Conservation (phyloP, 73 alveolate genomes). For the Stentor coeruleus region DNA sequence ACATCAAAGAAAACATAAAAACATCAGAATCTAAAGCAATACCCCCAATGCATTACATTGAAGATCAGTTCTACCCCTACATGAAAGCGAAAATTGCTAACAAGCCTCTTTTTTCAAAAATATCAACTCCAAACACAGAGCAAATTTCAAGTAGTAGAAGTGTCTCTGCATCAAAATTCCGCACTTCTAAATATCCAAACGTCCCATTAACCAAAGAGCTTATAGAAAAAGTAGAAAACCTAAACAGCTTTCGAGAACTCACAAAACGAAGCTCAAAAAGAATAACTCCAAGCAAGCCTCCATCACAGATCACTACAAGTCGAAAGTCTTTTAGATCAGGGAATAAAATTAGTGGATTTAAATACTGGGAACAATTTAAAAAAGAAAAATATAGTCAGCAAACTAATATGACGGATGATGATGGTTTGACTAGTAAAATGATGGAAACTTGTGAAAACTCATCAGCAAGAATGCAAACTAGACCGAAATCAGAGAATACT, state of each 20-base stretch:
- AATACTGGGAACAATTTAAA: neutral
- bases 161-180: neutral
- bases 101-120: neutral
- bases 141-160: neutral
- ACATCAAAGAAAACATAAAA: neutral
- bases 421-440: no score
- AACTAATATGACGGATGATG: no score
- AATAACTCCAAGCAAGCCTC: neutral
- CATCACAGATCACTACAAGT: neutral
- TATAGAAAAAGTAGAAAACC: neutral
- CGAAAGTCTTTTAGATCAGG: neutral
- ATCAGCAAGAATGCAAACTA: neutral
- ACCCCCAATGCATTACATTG: neutral
- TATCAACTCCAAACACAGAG: neutral
- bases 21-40: neutral
- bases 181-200: neutral
- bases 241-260: neutral
- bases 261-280: neutral
- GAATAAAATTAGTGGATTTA: no score
- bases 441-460: neutral
- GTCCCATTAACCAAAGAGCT: neutral
- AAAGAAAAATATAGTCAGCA: neutral
- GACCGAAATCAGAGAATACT: neutral
- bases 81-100: neutral
- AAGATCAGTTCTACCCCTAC: neutral